phyloP scores from a whole-genome alignment of 2,329 filamentous ascomycete genomes.

The Tolypocladium ovalisporum region DNA sequence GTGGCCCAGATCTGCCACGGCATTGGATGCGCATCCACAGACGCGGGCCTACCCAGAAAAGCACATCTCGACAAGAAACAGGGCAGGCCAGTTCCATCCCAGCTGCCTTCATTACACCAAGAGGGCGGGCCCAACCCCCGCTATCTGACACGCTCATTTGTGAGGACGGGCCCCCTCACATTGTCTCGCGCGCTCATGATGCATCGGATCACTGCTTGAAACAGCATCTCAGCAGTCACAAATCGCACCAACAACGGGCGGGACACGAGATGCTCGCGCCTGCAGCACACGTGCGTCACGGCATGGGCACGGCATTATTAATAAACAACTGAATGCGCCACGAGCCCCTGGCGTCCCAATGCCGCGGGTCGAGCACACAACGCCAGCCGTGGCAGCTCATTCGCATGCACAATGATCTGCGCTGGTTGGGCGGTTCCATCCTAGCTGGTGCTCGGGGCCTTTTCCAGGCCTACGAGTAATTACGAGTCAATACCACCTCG shows the following conservation, averaged over 20 bases:
- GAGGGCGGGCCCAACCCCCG: background rate
- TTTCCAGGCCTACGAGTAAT: too few relatives aligned
- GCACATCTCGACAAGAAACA: background rate
- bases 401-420: background rate
- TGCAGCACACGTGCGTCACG: background rate
- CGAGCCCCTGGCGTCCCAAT: background rate
- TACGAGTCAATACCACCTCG: background rate
- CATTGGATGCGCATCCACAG: background rate
- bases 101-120: background rate
- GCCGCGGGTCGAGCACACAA: background rate
- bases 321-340: background rate
- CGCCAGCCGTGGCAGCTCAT: background rate
- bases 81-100: background rate
- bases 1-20: background rate
- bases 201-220: background rate
- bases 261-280: background rate
- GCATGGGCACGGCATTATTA: background rate
- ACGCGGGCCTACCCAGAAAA: background rate
- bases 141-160: background rate
- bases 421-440: background rate
- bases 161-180: background rate
- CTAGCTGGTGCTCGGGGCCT: background rate
- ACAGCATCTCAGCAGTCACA: background rate
- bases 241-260: background rate
- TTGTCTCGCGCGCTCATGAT: background rate